Base-by-base conservation (phyloP, 2,329 filamentous ascomycete species). In the Diplodia intermedia region DNA sequence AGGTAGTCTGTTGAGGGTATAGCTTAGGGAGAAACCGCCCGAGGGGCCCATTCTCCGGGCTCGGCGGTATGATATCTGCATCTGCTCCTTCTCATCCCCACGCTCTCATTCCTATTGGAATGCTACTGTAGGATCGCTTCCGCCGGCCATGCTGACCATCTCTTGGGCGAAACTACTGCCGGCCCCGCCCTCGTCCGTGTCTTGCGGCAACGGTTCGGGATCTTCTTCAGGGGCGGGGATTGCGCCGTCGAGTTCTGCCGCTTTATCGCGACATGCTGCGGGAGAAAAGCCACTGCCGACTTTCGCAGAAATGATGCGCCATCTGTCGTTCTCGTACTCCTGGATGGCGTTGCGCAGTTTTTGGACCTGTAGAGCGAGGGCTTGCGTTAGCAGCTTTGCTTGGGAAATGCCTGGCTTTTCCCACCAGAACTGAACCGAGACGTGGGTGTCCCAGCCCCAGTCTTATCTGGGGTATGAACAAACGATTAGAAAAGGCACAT, bases 271-370 rank as follows among this genome's bases (percentile, higher is more conserved):
- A 81, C 94, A 97, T 54, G 93, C 92, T 43, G 89, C 88, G 50
- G 94, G 92, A 47, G 93, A 95, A 77, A 97, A 96, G 56, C 94
- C 93, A 62, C 90, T 91, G 70, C 94, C 94, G 74, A 97, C 91
- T 81, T 97, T 97, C 75, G 91, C 91, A 69, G 94, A 91, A 70
- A 97, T 89, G 75, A 96, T 92, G 73, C 93, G 90, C 94, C 94
- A 97, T 77, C 93, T 93, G 79, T 97, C 93, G 81, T 91, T 91
- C 76, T 95, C 92, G 82, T 94, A 94, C 79, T 94, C 92, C 76
- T 91, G 88, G 72, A 94, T 86, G 5, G 91, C 91, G 67, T 86
- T 88, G 70, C 88, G 89, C 73, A 95, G 87, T 79, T 92, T 92
- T 78, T 90, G 86, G 72, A 94, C 89, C 92, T 94, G 76, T 69